Base-by-base conservation (phyloP, 2,329 filamentous ascomycete species). In the Alternaria sp. region DNA sequence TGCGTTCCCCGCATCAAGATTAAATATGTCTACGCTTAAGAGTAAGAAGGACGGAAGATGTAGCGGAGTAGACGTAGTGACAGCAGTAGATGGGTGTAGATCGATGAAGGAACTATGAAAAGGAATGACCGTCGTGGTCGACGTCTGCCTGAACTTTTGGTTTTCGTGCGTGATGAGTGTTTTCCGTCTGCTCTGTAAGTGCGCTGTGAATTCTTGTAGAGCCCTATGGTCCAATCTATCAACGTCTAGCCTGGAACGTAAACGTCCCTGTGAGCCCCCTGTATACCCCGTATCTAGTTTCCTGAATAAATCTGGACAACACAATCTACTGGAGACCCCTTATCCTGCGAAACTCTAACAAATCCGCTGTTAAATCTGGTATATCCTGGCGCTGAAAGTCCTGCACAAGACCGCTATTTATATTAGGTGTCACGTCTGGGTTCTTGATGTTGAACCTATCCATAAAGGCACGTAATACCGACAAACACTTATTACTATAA, bases 11-110 rank as follows among this genome's bases (percentile, higher is more conserved):
- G 41, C 54, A 62, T 66, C 29, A 45, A 28, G 44, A 62, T 66
- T 49, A 31, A 66, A 52, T 66, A 66, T 51, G 61, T 62, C 58
- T 66, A 66, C 63, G 61, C 14, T 66, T 66, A 60, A 63, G 45
- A 57, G 58, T 58, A 48, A 63, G 54, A 58, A 62, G 62, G 62
- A 60, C 39, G 56, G 58, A 63, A 65, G 46, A 61, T 62, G 58
- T 57, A 63, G 57, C 31, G 41, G 60, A 63, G 54, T 67, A 56
- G 60, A 58, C 37, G 39, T 65, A 63, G 58, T 63, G 58, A 54
- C 51, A 67, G 60, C 37, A 62, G 54, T 67, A 63, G 46, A 65
- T 54, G 45, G 54, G 56, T 62, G 51, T 63, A 42, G 54, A 62
- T 67, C 26, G 54, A 65, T 60, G n/a, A 58, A 50, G 49, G 41